phyloP scores from a whole-genome alignment of 2,329 filamentous ascomycete genomes.

The Colletotrichum karsti region DNA sequence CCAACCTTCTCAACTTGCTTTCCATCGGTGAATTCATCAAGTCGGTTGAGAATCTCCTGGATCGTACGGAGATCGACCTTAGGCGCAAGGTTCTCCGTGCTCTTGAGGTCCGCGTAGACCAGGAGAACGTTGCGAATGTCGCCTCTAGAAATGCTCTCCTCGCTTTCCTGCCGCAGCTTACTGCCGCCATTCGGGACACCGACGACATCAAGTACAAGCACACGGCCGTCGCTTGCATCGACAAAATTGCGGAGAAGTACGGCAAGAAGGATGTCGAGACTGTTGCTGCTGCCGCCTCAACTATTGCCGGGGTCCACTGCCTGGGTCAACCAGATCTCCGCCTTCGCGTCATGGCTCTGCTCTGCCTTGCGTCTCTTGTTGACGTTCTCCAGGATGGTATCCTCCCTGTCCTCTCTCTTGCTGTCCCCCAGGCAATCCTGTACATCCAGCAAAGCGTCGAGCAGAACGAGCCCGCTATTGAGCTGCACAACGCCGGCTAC shows the following conservation, averaged over 20 bases:
- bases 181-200: conserved; percentile 77
- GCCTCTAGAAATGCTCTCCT: conserved; percentile 76
- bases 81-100: conserved; percentile 83
- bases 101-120: conserved; percentile 80
- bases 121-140: conserved; percentile 74
- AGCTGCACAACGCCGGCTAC: conserved; percentile 84
- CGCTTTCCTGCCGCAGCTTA: conserved; percentile 81
- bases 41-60: conserved; percentile 83
- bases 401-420: conserved; percentile 81
- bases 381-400: conserved; percentile 89
- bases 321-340: conserved; percentile 77
- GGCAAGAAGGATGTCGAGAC: conserved; percentile 88
- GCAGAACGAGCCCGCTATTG: conserved; percentile 61
- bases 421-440: conserved; percentile 75
- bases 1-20: conserved; percentile 83
- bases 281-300: conserved; percentile 78
- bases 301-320: conserved; percentile 79
- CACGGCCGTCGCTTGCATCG: conserved; percentile 87
- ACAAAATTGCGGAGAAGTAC: conserved; percentile 93
- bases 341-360: conserved; percentile 82
- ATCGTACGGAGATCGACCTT: conserved; percentile 77
- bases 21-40: conserved; percentile 91
- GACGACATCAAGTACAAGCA: conserved; percentile 80
- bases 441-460: conserved; percentile 75
- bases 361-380: conserved; percentile 89